Base-by-base conservation (phyloP, 164 flowering plant species). In the Nymphaea colorata region DNA sequence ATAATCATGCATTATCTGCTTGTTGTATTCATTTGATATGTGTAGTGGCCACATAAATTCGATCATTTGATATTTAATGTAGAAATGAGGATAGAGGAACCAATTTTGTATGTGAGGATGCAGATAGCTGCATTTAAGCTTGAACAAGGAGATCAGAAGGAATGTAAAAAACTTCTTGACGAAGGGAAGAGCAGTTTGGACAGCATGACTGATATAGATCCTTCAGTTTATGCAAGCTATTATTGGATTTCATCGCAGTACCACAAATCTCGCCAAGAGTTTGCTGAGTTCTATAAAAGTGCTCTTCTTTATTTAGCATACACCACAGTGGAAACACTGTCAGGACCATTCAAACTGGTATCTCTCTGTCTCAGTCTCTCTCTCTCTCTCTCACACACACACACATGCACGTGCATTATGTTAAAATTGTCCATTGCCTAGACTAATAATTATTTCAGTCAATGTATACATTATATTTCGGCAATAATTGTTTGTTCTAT, bases 201-300 rank as follows among this genome's bases (percentile, higher is more conserved):
- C 72, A 86, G 92, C 81, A 88, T 91, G 99, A 91, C 96, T 45
- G 98, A 94, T 69, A 88, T 94, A 65, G 99, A 94, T 83, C 99
- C 97, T 43, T 89, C 99, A 41, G 99, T 94, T 6, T 88, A 91
- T 87, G 93, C 99, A 44, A 90, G 79, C 78, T 87, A 82, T 76
- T 83, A 86, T 73, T 91, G 99, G 99, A 82, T 90, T 69, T 91
- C 96, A 42, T 94, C 96, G 69, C 97, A 87, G 66, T 90, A 75
- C 64, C 79, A 90, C 67, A 91, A 91, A 69, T 75, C 81, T 53
- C 87, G 77, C 59, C 89, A 84, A 64, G 99, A 91, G 78, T 94
- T 88, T 76, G 91, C 95, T 0, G 96, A 90, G 70, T 94, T 91
- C 76, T 94, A 91, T 74, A 91, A 81, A 72, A 87, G 83, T 76